Evolutionary conservation across 1,139 yeast species (phyloP).

Genomic region (Suhomyces atakaporum): DNA sequence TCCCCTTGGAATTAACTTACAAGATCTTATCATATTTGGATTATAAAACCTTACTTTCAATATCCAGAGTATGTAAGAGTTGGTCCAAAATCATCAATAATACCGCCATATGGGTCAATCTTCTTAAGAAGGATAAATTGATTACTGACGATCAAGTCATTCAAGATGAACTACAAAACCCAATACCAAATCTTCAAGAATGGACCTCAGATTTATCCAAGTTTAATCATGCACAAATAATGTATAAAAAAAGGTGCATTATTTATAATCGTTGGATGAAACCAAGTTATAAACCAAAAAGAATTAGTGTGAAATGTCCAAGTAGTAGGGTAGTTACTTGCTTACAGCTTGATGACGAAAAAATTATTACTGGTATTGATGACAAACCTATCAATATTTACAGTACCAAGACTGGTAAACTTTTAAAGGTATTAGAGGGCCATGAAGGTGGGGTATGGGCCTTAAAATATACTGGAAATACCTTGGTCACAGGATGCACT

Average conservation of each 20-base stretch:
- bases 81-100: conserved; percentile 71
- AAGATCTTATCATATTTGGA: conserved; percentile 71
- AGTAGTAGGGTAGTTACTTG: conserved; percentile 90
- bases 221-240: conserved; percentile 48
- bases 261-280: conserved; percentile 82
- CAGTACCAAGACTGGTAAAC: conserved; percentile 71
- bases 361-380: conserved; percentile 91
- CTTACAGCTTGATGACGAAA: conserved; percentile 87
- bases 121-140: conserved; percentile 56
- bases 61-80: conserved; percentile 63
- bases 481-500: conserved; percentile 58
- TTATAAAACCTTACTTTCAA: conserved; percentile 58
- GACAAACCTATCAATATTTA: conserved; percentile 81
- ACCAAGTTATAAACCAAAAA: conserved; percentile 66
- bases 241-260: conserved; percentile 67
- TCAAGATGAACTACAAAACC: conserved; percentile 33
- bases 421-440: conserved; percentile 71
- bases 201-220: conserved; percentile 27
- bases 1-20: conserved; percentile 79
- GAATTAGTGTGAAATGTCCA: conserved; percentile 66
- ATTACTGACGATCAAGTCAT: conserved; percentile 42
- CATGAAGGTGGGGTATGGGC: conserved; percentile 99
- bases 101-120: conserved; percentile 60
- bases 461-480: conserved; percentile 78
- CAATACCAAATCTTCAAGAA: conserved; percentile 31